Base-by-base conservation (phyloP, 2,329 filamentous ascomycete genomes). In the Zarea fungicola region DNA sequence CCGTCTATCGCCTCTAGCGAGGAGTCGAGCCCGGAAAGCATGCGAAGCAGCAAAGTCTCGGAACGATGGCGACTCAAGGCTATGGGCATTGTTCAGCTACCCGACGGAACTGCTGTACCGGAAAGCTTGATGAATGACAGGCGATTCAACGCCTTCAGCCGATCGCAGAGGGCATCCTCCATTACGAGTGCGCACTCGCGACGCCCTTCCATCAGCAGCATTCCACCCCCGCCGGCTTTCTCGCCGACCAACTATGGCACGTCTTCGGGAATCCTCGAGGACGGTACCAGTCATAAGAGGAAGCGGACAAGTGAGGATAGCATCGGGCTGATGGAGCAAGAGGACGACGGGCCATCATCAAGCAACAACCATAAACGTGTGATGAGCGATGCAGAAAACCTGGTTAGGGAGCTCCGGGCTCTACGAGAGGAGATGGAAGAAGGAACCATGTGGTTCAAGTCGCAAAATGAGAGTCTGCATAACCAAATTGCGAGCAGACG, bases 41-140 rank as follows among this genome's bases (percentile, higher is more conserved):
- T 55, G 3, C 58, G 56, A 31, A 58, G 62, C 3, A 71, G 67
- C 56, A 69, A 61, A 43, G 67, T 66, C 6, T 73, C 71, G 6
- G 68, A 71, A 45, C 63, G 69, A 32, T 76, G 73, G 73, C 62
- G 65, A 5, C 62, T 76, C 50, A 75, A 74, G 44, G 71, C 72
- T 35, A 74, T 75, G 71, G 73, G 71, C 9, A 68, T 80, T 16
- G 73, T 77, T 3, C 73, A 71, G 52, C 72, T 78, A 69, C 69
- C 73, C 5, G 71, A 80, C 52, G 71, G 77, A n/a, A 70, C 74
- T 41, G 76, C 74, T 52, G 56, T 78, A 3, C 77, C 76, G 6
- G 76, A 80, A 53, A 67, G 68, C 3, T 64, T 81, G 34, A 74
- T 73, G 11, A 56, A 69, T 29, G 70, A 76, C 22, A 69, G 75